Conservation (phyloP, 83 land plant species). For the Diphasiastrum complanatum region DNA sequence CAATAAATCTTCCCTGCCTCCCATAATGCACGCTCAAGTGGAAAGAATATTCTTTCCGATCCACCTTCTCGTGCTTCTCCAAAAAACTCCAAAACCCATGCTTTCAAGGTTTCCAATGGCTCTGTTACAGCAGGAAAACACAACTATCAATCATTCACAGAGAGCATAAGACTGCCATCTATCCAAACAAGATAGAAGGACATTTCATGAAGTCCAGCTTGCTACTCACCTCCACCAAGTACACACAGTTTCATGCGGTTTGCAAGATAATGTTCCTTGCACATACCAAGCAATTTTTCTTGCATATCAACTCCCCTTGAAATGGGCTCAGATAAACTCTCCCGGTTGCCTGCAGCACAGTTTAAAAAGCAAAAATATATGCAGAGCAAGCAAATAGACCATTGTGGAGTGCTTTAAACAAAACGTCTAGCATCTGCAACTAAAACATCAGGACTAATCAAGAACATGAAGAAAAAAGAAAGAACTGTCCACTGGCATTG, state of each 20-base stretch:
- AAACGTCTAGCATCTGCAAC: too few relatives aligned
- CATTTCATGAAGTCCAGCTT: too few relatives aligned
- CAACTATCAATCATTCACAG: not conserved
- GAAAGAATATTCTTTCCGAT: not conserved
- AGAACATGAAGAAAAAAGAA: too few relatives aligned
- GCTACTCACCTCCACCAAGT: conserved; percentile 13
- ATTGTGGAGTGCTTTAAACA: too few relatives aligned
- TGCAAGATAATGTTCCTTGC: conserved; percentile 6
- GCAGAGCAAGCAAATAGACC: too few relatives aligned
- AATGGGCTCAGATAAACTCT: conserved; percentile 10
- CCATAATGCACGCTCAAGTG: not conserved
- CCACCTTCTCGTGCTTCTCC: conserved; percentile 1
- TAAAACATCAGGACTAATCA: too few relatives aligned
- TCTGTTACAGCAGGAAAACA: not conserved
- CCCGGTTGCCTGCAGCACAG: conserved; percentile 2
- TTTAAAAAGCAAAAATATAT: too few relatives aligned
- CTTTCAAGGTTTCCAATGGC: conserved; percentile 6
- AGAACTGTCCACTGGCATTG: too few relatives aligned
- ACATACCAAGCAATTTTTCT: conserved; percentile 3
- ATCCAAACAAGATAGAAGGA: too few relatives aligned
- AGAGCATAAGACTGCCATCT: too few relatives aligned
- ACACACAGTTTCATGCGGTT: conserved; percentile 5
- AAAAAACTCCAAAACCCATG: conserved; percentile 7
- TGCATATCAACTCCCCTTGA: not conserved
- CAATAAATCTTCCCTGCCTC: conserved; percentile 3